Base-by-base conservation (phyloP, 2,329 filamentous ascomycete species). In the Ceratocystis lukuohia region DNA sequence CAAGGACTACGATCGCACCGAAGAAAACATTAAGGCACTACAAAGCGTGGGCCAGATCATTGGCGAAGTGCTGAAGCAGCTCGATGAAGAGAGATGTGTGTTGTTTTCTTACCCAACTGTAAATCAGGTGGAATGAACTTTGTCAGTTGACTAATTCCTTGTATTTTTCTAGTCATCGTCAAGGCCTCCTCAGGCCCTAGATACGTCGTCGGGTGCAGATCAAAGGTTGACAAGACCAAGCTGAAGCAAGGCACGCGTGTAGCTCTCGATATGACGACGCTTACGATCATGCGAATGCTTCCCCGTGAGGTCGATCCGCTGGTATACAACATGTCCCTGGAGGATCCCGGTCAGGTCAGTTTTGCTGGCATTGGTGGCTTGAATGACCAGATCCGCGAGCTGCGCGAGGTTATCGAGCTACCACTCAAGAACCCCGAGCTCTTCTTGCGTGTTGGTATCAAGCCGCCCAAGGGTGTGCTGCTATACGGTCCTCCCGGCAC, bases 201-300 rank as follows among this genome's bases (percentile, higher is more conserved):
- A 80, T 99, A 99, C 78, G 95, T 99, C 68, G 94, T 99, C 72
- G 94, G 94, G 68, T 99, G 94, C 80, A 88, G 94, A 73, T 96
- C 92, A 69, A 99, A 99, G 79, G 94, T 99, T 74, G 94, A 99
- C 81, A 96, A 95, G 80, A 80, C 82, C 69, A 97, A 96, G 82
- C 80, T 99, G 75, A 99, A 97, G 84, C 94, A 99, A 78, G 95
- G 95, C 72, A 96, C 93, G 33, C 90, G 94, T 74, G 94, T 99
- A 66, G 93, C 94, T 44, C 87, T 99, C 68, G 94, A 99, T 74
- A 99, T 99, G 94, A 99, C 94, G 64, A 99, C 94, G 22, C 88
- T 99, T 71, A 99, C 94, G 69, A 99, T 99, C 77, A 99, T 99
- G 94, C 90, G 94, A 74, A 99, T 99, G 94, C 83, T 99, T 61